phyloP scores from a whole-genome alignment of 345 rosid genomes.

The Bretschneidera sinensis region DNA sequence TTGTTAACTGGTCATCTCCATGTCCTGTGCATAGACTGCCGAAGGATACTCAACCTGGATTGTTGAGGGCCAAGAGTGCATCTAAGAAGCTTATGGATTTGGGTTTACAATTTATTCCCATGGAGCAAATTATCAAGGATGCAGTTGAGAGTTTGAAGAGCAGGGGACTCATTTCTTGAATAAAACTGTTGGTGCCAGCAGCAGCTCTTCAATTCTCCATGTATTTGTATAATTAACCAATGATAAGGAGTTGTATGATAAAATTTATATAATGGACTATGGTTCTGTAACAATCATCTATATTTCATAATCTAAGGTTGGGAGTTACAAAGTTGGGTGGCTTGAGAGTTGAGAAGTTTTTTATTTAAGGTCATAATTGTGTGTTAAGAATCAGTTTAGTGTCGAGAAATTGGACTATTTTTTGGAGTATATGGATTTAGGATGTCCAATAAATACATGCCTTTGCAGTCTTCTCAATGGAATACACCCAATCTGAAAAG shows the following conservation, averaged over 20 bases:
- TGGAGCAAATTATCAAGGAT: slow-evolving; percentile 86
- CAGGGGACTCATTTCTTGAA: slow-evolving; percentile 58
- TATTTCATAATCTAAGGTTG: too few relatives aligned
- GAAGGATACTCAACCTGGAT: slow-evolving; percentile 74
- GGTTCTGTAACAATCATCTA: too few relatives aligned
- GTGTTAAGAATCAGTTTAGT: too few relatives aligned
- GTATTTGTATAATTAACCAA: neutral
- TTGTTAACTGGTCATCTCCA: neutral
- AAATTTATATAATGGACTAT: too few relatives aligned
- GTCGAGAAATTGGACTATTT: too few relatives aligned
- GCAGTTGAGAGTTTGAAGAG: slow-evolving; percentile 69
- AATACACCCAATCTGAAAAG: too few relatives aligned
- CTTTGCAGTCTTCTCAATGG: too few relatives aligned
- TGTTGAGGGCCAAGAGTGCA: slow-evolving; percentile 62
- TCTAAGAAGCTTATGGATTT: slow-evolving; percentile 66
- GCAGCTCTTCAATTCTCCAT: neutral
- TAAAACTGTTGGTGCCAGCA: neutral
- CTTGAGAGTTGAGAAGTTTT: too few relatives aligned
- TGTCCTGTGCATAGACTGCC: slow-evolving; percentile 41
- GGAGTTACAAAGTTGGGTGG: too few relatives aligned
- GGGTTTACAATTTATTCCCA: slow-evolving; percentile 67
- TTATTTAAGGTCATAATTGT: too few relatives aligned
- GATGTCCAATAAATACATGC: too few relatives aligned
- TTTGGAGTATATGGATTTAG: too few relatives aligned
- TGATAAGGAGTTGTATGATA: neutral